Percentiles rank a stretch among this genome's conserved stretches.
Conservation (phyloP, 768 basidiomycete species). For the Coprinopsis sp. region DNA sequence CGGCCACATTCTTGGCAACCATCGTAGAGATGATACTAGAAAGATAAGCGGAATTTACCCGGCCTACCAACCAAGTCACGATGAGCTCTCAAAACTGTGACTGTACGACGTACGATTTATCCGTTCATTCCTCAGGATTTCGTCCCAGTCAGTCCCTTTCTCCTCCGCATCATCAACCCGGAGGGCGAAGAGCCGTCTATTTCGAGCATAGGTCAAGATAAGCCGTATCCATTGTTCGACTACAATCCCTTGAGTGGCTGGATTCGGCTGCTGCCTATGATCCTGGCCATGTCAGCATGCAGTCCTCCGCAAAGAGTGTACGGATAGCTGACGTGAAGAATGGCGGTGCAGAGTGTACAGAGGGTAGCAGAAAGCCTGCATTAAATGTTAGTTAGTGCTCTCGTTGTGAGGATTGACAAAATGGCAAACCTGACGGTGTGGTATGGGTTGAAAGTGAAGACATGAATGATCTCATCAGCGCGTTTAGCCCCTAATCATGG, state of each 20-base stretch:
- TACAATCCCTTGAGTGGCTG: conserved; percentile 54
- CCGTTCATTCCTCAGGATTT: conserved; percentile 69
- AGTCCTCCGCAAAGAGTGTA: conserved; percentile 4
- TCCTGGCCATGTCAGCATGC: conserved; percentile 1
- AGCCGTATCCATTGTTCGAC: conserved; percentile 76
- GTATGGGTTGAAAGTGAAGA: conserved; percentile 50
- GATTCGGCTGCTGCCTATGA: conserved; percentile 71
- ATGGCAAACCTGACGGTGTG: conserved; percentile 49
- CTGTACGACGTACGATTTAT: conserved; percentile 70
- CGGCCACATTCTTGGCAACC: conserved; percentile 58
- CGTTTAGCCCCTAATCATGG: too few species aligned
- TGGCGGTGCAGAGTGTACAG: conserved; percentile 77
- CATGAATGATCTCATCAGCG: too few species aligned
- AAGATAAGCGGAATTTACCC: conserved; percentile 55
- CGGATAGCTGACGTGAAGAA: conserved; percentile 78
- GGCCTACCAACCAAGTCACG: conserved; percentile 38
- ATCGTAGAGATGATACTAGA: conserved; percentile 53
- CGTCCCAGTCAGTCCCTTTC: conserved; percentile 69
- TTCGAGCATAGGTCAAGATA: conserved; percentile 68
- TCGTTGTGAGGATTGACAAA: background rate
- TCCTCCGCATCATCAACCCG: conserved; percentile 71
- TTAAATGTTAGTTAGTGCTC: too few species aligned
- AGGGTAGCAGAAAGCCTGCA: conserved; percentile 77
- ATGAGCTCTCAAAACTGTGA: too few species aligned
- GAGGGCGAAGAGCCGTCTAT: conserved; percentile 59